A percentile compares a stretch with the other conserved stretches of the same genome.
These are phyloP conservation scores for Aureobasidium lini DNA, from an alignment of 2,329 filamentous ascomycete genomes.

Conservation along the genomic window DNA sequence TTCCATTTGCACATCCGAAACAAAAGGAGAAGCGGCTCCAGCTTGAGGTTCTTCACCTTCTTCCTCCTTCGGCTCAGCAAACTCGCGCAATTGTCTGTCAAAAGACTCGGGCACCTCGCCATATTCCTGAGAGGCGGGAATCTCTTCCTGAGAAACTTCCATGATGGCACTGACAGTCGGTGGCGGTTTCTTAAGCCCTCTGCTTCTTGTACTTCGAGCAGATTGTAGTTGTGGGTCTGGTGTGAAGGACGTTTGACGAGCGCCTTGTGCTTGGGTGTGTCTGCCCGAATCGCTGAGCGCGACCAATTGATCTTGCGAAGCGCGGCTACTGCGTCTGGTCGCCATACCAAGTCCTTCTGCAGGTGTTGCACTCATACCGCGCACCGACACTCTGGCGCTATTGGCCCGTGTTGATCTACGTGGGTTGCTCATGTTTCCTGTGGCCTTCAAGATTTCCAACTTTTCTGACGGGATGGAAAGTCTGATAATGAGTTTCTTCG, in stretches of 20 bases:
- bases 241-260: slow-evolving; percentile 45
- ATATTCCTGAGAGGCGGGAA: slow-evolving; percentile 25
- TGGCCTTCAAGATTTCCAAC: neutral
- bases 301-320: slow-evolving; percentile 47
- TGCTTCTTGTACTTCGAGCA: slow-evolving; percentile 36
- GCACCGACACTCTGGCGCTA: neutral
- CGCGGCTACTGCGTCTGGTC: slow-evolving; percentile 50
- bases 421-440: neutral
- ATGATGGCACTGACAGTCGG: slow-evolving; percentile 37
- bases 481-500: slow-evolving; percentile 32
- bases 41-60: neutral
- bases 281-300: slow-evolving; percentile 53
- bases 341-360: slow-evolving; percentile 16
- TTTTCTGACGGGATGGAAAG: slow-evolving; percentile 18
- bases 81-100: neutral
- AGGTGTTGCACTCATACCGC: slow-evolving; percentile 18
- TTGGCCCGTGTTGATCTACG: slow-evolving; percentile 7
- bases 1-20: slow-evolving; percentile 3
- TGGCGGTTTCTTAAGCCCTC: slow-evolving; percentile 41
- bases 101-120: slow-evolving; percentile 19
- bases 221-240: slow-evolving; percentile 31
- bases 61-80: slow-evolving; percentile 1
- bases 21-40: slow-evolving; percentile 4
- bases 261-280: slow-evolving; percentile 45
- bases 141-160: slow-evolving; percentile 45